Base-by-base conservation (phyloP, 1,284 basidiomycete genomes). In the Ganoderma meredithae region DNA sequence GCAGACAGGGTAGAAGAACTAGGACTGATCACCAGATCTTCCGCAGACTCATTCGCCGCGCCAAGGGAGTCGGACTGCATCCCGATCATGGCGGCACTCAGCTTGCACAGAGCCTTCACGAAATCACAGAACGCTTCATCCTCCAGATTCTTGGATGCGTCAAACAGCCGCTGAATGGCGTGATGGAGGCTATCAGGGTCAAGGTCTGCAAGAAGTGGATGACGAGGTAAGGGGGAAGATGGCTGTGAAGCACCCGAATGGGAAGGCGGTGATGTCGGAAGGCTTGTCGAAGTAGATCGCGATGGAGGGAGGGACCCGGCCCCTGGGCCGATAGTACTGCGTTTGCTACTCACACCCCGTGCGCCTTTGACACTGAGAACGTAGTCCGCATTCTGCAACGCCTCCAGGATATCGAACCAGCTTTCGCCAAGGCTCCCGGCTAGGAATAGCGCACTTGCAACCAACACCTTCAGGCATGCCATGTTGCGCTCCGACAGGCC, bases 321-420 rank as follows among this genome's bases (percentile, higher is more conserved):
- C 1, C 77, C 74, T 3, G 78, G 78, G 19, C 76, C 81, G n/a
- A 83, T 73, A 19, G 80, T 80, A 62, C 81, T 83, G 15, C 76
- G 72, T 66, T 82, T 82, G 59, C 75, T 78, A 53, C 78, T 75
- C 1, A 73, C 71, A 27, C 75, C 55, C 40, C 73, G 70, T 10
- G 77, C 76, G 13, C 83, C 87, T 73, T 88, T 90, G 62, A 87
- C 83, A 2, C 88, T 88, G 36, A 98, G 83, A 19, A 98, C 94
- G 75, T 95, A 96, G 73, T 97, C 95, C 7, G 96, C 95, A 74
- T 96, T 97, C 80, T 98, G 96, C 44, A 98, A 81, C 1, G 92
- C 90, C 76, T 98, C 96, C 59, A 99, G 85, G 8, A 99, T 88
- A 58, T 92, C 88, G 77, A 95, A 96, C 97, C 97, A 99, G 71